Evolutionary conservation across 2,329 filamentous ascomycete genomes (phyloP).

Genomic region (Ustulina deusta): DNA sequence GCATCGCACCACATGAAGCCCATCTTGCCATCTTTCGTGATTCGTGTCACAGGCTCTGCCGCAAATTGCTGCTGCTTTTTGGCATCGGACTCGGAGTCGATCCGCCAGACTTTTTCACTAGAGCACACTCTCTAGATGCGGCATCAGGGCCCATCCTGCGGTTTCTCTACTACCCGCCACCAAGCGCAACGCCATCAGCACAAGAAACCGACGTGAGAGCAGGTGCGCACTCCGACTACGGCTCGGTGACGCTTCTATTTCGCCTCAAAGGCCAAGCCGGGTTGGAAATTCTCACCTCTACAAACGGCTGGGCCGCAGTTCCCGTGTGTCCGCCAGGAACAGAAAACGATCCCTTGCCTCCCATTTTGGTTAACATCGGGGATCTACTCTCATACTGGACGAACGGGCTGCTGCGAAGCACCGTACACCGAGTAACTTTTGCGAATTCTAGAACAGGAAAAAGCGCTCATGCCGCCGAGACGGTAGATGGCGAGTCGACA

Average conservation of each 20-base stretch:
- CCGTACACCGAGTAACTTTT: slow-evolving; percentile 90
- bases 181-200: slow-evolving; percentile 57
- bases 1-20: slow-evolving; percentile 69
- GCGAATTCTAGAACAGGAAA: slow-evolving; percentile 53
- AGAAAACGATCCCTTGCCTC: slow-evolving; percentile 70
- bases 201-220: slow-evolving; percentile 77
- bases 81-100: slow-evolving; percentile 76
- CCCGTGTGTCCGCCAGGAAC: slow-evolving; percentile 73
- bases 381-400: slow-evolving; percentile 87
- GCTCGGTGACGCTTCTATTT: slow-evolving; percentile 80
- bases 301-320: slow-evolving; percentile 70
- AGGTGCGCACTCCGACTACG: slow-evolving; percentile 92
- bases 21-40: slow-evolving; percentile 75
- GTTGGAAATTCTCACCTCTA: slow-evolving; percentile 79
- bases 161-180: slow-evolving; percentile 78
- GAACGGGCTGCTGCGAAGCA: slow-evolving; percentile 85
- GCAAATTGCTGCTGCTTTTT: slow-evolving; percentile 79
- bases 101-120: slow-evolving; percentile 66
- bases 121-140: slow-evolving; percentile 61
- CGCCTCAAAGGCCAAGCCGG: slow-evolving; percentile 87
- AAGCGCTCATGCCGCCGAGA: slow-evolving; percentile 47
- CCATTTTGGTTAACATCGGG: slow-evolving; percentile 83
- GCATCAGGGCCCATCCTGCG: slow-evolving; percentile 72
- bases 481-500: slow-evolving; percentile 60
- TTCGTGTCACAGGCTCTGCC: slow-evolving; percentile 79